Evolutionary conservation across 495 filamentous ascomycete species (phyloP).

Genomic region (Penicillium ochrochloron): DNA sequence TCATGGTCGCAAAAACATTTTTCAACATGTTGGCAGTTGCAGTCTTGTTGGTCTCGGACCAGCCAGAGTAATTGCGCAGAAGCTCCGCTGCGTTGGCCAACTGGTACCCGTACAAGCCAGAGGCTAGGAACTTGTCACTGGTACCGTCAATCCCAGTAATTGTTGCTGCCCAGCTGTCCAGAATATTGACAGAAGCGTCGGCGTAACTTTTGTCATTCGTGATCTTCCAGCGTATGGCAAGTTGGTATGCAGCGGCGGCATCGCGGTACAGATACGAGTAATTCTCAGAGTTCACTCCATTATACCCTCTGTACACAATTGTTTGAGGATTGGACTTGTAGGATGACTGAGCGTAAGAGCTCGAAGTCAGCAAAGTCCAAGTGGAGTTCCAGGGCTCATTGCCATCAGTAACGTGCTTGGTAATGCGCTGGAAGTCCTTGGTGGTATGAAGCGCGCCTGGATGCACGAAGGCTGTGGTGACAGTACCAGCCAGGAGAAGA

Average conservation of each 20-base stretch:
- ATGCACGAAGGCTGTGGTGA: conserved; percentile 29
- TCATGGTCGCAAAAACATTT: conserved; percentile 43
- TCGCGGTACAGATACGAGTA: conserved; percentile 44
- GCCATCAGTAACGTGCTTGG: conserved; percentile 29
- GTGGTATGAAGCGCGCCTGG: conserved; percentile 47
- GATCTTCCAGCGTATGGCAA: conserved; percentile 47
- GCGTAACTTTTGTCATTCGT: conserved; percentile 41
- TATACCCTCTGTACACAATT: conserved; percentile 39
- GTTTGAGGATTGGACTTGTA: conserved; percentile 28
- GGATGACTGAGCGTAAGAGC: conserved; percentile 30
- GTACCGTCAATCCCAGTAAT: conserved; percentile 39
- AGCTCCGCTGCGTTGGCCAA: conserved; percentile 53
- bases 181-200: conserved; percentile 37
- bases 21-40: conserved; percentile 35
- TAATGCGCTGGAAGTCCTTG: conserved; percentile 42
- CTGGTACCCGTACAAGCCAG: conserved; percentile 52
- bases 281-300: conserved; percentile 38
- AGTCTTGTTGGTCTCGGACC: conserved; percentile 26
- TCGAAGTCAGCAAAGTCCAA: conserved; percentile 38
- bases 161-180: conserved; percentile 46
- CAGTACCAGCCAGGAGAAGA: neutral
- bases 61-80: conserved; percentile 41
- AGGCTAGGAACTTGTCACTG: conserved; percentile 44
- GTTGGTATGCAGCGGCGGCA: conserved; percentile 43
- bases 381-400: conserved; percentile 41